A percentile compares a stretch with the other conserved stretches of the same genome.
Conservation (phyloP, 169 alveolate species). For the Plasmodium vinckei region DNA sequence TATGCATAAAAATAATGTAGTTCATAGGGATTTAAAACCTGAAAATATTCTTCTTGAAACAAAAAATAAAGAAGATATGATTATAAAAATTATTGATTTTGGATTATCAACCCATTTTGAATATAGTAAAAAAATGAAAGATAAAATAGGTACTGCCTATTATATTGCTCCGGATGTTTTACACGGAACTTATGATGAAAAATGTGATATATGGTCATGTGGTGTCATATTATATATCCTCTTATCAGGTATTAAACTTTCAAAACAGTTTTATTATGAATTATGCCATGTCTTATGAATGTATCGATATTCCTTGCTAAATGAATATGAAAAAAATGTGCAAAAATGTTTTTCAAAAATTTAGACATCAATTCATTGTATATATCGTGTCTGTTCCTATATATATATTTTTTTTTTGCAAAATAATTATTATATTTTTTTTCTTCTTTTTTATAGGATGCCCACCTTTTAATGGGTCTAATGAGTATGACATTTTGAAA, state of each 20-base stretch:
- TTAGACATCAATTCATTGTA: neutral
- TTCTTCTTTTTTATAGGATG: constrained; percentile 81
- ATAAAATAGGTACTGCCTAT: constrained; percentile 95
- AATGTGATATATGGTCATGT: constrained; percentile 93
- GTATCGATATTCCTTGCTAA: neutral
- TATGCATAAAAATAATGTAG: constrained; percentile 92
- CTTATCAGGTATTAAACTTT: constrained; percentile 81
- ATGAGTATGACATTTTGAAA: constrained; percentile 90
- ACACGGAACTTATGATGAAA: constrained; percentile 91
- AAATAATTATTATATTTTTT: neutral
- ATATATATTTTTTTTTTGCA: constrained; percentile 29
- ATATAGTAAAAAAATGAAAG: constrained; percentile 91
- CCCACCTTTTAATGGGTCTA: constrained; percentile 93
- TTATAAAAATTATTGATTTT: constrained; percentile 95
- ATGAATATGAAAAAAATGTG: no score
- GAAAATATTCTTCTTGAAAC: constrained; percentile 92
- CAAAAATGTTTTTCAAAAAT: neutral
- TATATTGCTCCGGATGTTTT: constrained; percentile 94
- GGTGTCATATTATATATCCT: constrained; percentile 92
- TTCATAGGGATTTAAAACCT: constrained; percentile 92
- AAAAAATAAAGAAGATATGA: constrained; percentile 85
- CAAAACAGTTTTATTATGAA: no score
- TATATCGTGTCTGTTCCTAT: neutral
- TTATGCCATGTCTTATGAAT: neutral
- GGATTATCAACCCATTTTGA: constrained; percentile 94